Evolutionary conservation across 2,329 filamentous ascomycete species (phyloP).

Genomic region (Epichloe festucae): DNA sequence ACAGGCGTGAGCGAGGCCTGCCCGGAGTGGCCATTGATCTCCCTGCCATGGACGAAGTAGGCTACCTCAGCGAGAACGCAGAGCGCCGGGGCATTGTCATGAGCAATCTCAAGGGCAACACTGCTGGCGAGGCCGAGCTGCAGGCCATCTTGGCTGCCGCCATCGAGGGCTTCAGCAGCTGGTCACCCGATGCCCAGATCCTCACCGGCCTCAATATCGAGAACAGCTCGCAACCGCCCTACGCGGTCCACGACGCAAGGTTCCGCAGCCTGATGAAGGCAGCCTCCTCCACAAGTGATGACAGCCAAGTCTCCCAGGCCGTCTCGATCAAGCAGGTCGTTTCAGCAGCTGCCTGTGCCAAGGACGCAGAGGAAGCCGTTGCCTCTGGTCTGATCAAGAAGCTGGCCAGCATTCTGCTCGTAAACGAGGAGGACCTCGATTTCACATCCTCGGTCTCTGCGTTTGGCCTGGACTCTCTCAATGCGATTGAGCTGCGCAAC

Average conservation of each 20-base stretch:
- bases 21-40: conserved; percentile 32
- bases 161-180: conserved; percentile 25
- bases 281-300: background rate
- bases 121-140: conserved; percentile 41
- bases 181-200: conserved; percentile 29
- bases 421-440: conserved; percentile 8
- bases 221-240: conserved; percentile 31
- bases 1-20: conserved; percentile 26
- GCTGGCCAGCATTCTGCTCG: conserved; percentile 22
- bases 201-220: conserved; percentile 40
- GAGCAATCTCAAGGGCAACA: conserved; percentile 34
- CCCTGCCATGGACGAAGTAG: conserved; percentile 36
- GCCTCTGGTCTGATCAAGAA: conserved; percentile 13
- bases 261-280: background rate
- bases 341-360: background rate
- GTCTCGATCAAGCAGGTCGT: conserved; percentile 9
- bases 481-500: conserved; percentile 37
- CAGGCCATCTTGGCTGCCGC: conserved; percentile 39
- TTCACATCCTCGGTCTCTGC: conserved; percentile 11
- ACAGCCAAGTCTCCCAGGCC: conserved; percentile 4
- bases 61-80: conserved; percentile 31
- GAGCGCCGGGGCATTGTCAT: conserved; percentile 25
- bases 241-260: conserved; percentile 25
- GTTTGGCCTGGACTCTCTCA: conserved; percentile 31
- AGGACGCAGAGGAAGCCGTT: conserved; percentile 12